A percentile compares a stretch with the other conserved stretches of the same genome.
These are phyloP conservation scores for Naganishia sp. DNA, from an alignment of 1,284 basidiomycete species.

Conservation along the genomic window DNA sequence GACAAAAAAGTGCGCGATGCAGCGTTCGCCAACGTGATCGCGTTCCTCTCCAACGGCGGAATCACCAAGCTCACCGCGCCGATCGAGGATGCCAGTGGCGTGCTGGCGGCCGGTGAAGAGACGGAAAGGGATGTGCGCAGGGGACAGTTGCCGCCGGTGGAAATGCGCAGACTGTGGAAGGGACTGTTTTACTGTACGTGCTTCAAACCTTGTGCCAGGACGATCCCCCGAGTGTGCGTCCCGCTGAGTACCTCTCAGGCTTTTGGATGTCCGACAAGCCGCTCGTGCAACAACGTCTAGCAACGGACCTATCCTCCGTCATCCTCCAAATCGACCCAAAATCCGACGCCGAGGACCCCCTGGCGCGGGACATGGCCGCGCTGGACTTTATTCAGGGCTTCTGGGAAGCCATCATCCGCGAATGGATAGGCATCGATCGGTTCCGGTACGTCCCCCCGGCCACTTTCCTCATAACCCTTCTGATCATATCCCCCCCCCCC, in stretches of 20 bases:
- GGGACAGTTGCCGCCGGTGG: conserved; percentile 58
- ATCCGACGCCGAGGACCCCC: conserved; percentile 30
- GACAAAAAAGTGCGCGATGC: conserved; percentile 88
- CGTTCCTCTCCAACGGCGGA: conserved; percentile 69
- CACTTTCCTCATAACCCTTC: not conserved
- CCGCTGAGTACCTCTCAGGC: conserved; percentile 58
- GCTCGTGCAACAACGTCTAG: conserved; percentile 88
- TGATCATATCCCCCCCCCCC: too few species aligned
- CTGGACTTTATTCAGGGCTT: conserved; percentile 82
- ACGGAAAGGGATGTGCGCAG: conserved; percentile 37
- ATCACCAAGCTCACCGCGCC: conserved; percentile 35
- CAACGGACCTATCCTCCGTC: conserved; percentile 79
- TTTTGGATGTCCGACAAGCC: conserved; percentile 99
- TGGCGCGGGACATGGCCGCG: conserved; percentile 58
- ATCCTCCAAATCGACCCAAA: conserved; percentile 66
- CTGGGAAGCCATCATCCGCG: conserved; percentile 82
- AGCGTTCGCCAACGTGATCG: conserved; percentile 73
- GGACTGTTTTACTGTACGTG: conserved; percentile 92
- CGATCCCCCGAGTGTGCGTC: not conserved
- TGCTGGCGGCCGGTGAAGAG: conserved; percentile 36
- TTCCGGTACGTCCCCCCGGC: conserved; percentile 62
- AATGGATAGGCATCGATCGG: conserved; percentile 90
- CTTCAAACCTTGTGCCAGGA: too few species aligned
- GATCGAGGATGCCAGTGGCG: conserved; percentile 31
- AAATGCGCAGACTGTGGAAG: conserved; percentile 95